Percentiles rank a stretch among this genome's conserved stretches.
These are phyloP conservation scores for Aspergillus clavatus DNA, from an alignment of 2,329 filamentous ascomycete species.

Conservation along the genomic window DNA sequence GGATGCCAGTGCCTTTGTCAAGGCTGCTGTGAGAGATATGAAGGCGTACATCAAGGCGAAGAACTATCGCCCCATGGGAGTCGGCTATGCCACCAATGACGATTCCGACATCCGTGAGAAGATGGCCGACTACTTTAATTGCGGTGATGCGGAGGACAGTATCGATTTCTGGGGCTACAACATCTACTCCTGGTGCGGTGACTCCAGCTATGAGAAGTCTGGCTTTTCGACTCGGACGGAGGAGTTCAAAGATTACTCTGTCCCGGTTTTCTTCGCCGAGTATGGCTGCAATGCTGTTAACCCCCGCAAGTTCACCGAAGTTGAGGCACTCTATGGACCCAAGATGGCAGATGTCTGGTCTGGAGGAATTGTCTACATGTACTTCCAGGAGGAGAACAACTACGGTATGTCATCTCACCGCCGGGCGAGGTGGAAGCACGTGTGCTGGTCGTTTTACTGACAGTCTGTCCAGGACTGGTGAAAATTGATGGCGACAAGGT, in stretches of 20 bases:
- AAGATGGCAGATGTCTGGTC: constrained; percentile 83
- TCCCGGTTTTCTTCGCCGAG: constrained; percentile 95
- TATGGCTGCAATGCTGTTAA: constrained; percentile 82
- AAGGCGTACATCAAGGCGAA: constrained; percentile 84
- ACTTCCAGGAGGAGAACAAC: constrained; percentile 82
- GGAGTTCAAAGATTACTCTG: constrained; percentile 81
- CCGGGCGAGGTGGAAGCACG: constrained; percentile 2
- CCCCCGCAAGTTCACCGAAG: constrained; percentile 77
- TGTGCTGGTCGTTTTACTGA: not conserved
- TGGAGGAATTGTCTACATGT: constrained; percentile 97
- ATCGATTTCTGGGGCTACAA: constrained; percentile 99
- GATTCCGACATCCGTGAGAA: constrained; percentile 73
- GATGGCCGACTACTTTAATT: constrained; percentile 92
- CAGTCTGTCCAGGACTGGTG: constrained; percentile 30
- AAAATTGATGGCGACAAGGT: constrained; percentile 62
- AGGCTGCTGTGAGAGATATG: constrained; percentile 90
- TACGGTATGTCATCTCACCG: constrained; percentile 63
- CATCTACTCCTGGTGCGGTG: constrained; percentile 96
- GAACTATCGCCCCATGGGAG: constrained; percentile 70
- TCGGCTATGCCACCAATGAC: constrained; percentile 93
- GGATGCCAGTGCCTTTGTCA: constrained; percentile 83
- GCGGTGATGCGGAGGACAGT: constrained; percentile 58
- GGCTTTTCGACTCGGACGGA: constrained; percentile 74
- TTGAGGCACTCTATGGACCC: constrained; percentile 68
- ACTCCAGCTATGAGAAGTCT: constrained; percentile 69